Evolutionary conservation across 192 early-diverging fungal genomes (phyloP).

Genomic region (Martensiomyces pterosporus): DNA sequence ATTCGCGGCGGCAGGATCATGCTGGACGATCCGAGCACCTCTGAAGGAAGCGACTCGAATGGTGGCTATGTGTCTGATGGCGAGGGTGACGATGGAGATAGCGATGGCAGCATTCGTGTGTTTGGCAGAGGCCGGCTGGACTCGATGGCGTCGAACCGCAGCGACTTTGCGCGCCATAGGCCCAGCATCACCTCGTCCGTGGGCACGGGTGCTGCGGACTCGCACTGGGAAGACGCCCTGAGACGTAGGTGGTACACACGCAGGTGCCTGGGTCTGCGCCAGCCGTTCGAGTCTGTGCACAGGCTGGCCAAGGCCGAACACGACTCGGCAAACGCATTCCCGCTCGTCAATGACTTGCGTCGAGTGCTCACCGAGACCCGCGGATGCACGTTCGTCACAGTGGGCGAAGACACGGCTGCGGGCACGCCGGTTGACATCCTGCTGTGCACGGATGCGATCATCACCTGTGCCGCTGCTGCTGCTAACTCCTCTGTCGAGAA

Average conservation of each 20-base stretch:
- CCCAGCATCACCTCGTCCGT: slow-evolving; percentile 14
- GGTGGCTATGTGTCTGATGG: slow-evolving; percentile 1
- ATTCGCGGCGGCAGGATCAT: slow-evolving; percentile 47
- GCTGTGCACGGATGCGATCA: slow-evolving; percentile 34
- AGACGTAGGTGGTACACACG: slow-evolving; percentile 44
- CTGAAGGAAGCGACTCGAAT: slow-evolving; percentile 11
- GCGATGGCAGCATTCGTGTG: neutral
- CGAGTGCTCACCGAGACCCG: slow-evolving; percentile 25
- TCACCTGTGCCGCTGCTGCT: slow-evolving; percentile 11
- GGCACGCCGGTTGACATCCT: slow-evolving; percentile 16
- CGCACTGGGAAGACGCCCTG: slow-evolving; percentile 35
- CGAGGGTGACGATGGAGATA: neutral
- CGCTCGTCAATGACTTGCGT: slow-evolving; percentile 40
- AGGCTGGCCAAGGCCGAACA: slow-evolving; percentile 38
- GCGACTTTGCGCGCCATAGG: neutral
- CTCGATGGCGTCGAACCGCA: neutral
- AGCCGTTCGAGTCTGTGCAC: slow-evolving; percentile 41
- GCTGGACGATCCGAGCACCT: slow-evolving; percentile 42
- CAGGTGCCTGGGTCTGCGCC: slow-evolving; percentile 27
- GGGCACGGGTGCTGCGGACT: slow-evolving; percentile 1
- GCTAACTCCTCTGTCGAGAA: neutral
- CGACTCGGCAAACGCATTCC: slow-evolving; percentile 14
- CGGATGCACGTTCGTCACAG: neutral
- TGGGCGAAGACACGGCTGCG: neutral
- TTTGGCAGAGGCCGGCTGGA: neutral